phyloP scores from a whole-genome alignment of 2,329 filamentous ascomycete genomes.

The Alternaria sp. region DNA sequence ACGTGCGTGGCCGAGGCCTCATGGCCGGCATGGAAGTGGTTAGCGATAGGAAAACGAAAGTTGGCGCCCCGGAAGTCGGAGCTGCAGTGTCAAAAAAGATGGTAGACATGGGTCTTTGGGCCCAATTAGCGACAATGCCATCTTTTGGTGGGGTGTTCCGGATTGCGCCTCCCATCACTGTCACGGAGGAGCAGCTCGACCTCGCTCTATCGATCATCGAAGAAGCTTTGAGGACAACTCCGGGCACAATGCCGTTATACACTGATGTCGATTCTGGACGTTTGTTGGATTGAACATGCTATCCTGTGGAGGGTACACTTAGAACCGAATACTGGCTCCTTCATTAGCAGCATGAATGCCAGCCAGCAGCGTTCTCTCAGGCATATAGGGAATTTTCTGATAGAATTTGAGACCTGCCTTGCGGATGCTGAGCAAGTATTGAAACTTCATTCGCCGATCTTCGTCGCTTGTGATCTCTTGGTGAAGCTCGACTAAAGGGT shows the following conservation, averaged over 20 bases:
- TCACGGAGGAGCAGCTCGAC: slow-evolving; percentile 54
- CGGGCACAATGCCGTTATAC: slow-evolving; percentile 47
- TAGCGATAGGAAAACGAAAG: slow-evolving; percentile 58
- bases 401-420: not conserved
- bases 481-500: not conserved
- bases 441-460: not conserved
- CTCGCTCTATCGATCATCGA: slow-evolving; percentile 65
- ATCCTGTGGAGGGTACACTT: not conserved
- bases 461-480: not conserved
- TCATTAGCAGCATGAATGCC: not conserved
- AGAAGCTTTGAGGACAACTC: slow-evolving; percentile 63
- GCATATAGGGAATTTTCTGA: not conserved
- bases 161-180: slow-evolving; percentile 68
- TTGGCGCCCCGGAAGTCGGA: slow-evolving; percentile 58
- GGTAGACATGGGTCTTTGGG: slow-evolving; percentile 63
- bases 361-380: not conserved
- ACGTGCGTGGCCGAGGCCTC: slow-evolving; percentile 66
- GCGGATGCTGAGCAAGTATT: not conserved
- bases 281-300: not conserved
- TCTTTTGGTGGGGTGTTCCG: slow-evolving; percentile 62
- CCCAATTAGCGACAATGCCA: slow-evolving; percentile 62
- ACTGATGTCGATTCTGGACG: not conserved
- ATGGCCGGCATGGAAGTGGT: slow-evolving; percentile 69
- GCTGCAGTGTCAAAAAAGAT: slow-evolving; percentile 58
- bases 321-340: not conserved